Evolutionary conservation across 768 basidiomycete species (phyloP), one percentile per base, ranked within the genome.

Genomic region (Mycena indigotica): DNA sequence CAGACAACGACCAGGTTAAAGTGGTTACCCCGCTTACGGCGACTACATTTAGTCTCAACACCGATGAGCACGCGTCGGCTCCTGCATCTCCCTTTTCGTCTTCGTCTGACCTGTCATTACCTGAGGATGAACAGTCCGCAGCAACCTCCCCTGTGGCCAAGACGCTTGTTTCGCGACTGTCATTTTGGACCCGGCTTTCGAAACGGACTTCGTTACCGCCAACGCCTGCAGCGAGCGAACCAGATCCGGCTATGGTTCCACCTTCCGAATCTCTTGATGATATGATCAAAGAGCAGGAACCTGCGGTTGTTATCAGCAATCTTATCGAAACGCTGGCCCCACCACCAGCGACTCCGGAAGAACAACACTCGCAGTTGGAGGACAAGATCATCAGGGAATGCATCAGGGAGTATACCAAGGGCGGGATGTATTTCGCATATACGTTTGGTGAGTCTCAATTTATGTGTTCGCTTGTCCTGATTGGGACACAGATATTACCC

Each of bases 341-440:
- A 41, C 70, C 85, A 8, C 89, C 90, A 2, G 69, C 69, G 1
- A 83, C 86, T 1, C 61, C 72, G 4, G 89, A 89, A 73, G 87
- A 91, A 66, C 83, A 78, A 65, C 82, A 88, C 62, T 77, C 80
- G 2, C 89, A 95, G 65, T 73, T 97, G 8, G 95, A 97, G 65
- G 80, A 82, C 28, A 94, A 93, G 71, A 88, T 96, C 44, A 73
- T 96, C 12, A 77, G 85, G 23, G 91, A 95, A 70, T 87, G 85
- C 53, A 78, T 93, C 28, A 80, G 83, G 52, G 88, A 92, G 64
- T 93, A 86, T 66, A 78, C 82, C 15, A 91, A 88, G 65, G 93
- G 93, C 12, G 88, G 85, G 45, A 96, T 97, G 91, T 95, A 89
- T 71, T 96, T 93, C 68, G 81, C 92, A 0, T 89, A 93, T 70